Evolutionary conservation across 257 asterid species (phyloP), one percentile per base, ranked within the genome.

Genomic region (Mentha longifolia): DNA sequence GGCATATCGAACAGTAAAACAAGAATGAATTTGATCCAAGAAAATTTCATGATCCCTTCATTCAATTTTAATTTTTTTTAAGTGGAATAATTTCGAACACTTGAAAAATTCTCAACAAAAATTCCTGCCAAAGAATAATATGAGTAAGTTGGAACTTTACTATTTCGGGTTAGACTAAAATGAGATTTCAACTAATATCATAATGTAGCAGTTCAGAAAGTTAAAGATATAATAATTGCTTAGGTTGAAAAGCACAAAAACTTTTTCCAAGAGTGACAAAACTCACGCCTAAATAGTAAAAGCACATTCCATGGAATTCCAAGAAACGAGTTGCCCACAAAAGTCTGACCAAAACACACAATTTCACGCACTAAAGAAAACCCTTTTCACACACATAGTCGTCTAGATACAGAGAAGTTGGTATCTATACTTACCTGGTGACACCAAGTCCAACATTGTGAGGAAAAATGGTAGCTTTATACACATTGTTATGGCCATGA

Each of bases 401-500:
- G 11, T 54, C 51, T 11, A 59, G 8, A 30, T 57, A 30, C 54
- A 71, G 11, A 61, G 10, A 3, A 5, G 4, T 35, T 39, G 56
- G 56, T 22, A 15, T 52, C 42, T 15, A 42, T 43, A 76, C 89
- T 78, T 84, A 81, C 95, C 95, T 86, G 31, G 96, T 89, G 71
- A 77, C 96, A 42, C 96, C 96, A 70, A 89, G 91, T 5, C 96
- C 96, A 66, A 89, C 85, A 74, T 89, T 89, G 85, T 89, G 96
- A 74, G 96, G 96, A 14, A 83, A 89, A 55, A 89, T 72, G 28
- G 96, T 89, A 0, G 96, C 91, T 16, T 79, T 77, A 25, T 89
- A 86, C 41, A 86, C 96, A 73, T 83, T 86, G 81, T 86, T 89
- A 83, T 86, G 92, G 57, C 96, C 96, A 25, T 89, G 96, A 64